Evolutionary conservation across 2,329 filamentous ascomycete genomes (phyloP), one percentile per base, ranked within the genome.

Genomic region (Botrytis galanthina): DNA sequence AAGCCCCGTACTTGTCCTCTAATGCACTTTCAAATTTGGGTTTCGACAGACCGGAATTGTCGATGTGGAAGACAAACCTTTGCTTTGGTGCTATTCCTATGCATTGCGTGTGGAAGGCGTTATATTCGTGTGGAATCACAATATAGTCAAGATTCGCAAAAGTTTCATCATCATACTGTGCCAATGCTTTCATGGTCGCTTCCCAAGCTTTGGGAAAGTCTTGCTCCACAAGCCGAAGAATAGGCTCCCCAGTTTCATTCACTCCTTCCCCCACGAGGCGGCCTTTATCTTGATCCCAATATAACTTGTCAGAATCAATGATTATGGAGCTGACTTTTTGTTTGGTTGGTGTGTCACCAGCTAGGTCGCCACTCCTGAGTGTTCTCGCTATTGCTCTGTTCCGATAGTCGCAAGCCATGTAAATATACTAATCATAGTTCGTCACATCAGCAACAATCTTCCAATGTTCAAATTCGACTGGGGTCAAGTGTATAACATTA

Each of bases 51-150:
- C 44, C 26, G 22, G 44, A n/a, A 44, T 63, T 54, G 60, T 63
- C 60, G 59, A 71, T 71, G 8, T 51, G 59, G 12, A 71, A 71
- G 60, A 35, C 39, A 51, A 71, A 71, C 12, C 37, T 64, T 42
- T 71, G 70, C 37, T 64, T 71, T 32, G 60, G 59, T 42, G 70
- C 70, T 44, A 64, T 32, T 26, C 70, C 70, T 1, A 71, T 4
- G 18, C 63, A 37, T 37, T 64, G 9, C 26, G 44, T 39, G 26
- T 71, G 70, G 5, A 6, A 6, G 1, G 22, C 22, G 14, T 12
- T 4, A 18, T 22, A 62, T 48, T 48, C 54, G 29, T 39, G 51
- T 39, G 60, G 44, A 54, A 71, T 44, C 16, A 71, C 29, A 18
- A 71, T 14, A 32, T 71, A 71, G 46, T 71, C 70, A 18, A 71